Base-by-base conservation (phyloP, 352 stramenopile species). In the Peronospora belbahrii region DNA sequence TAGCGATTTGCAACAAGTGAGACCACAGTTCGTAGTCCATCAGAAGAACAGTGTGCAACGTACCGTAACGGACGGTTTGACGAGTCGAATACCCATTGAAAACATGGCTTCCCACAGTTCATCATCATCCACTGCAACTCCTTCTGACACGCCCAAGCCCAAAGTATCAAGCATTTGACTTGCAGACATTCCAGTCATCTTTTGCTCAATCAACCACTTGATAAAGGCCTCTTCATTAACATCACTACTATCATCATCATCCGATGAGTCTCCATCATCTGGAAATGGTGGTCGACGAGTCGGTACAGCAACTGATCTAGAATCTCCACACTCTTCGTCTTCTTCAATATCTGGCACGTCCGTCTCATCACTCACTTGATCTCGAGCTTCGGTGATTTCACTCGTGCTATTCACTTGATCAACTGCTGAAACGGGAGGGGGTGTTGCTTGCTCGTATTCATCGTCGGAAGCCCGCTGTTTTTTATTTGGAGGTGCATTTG, bases 51-150 rank as follows among this genome's bases (percentile, higher is more conserved):
- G 7, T 5, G 13, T 10, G 23, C 19, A 19, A 64, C 62, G 37
- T 63, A 82, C 74, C 35, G 73, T 64, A 19, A 80, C 69, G 14
- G 65, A 49, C 11, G 80, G 77, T 44, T 85, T 74, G 37, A 91
- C 83, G 10, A 91, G 63, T 15, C 77, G 76, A 40, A 91, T 81
- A 6, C 80, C 80, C 80, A 91, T 91, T 7, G 80, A 86, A 19
- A 91, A 62, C 63, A 91, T 88, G 13, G 75, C 77, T 65, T 88
- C 74, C 80, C 80, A 91, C 13, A 91, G 55, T 45, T 91, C 80
- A 23, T 88, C 77, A 20, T 91, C 80, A 39, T 88, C 80, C 41
- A 91, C 55, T 1, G 71, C 80, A 8, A 83, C 62, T 33, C 74
- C 77, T 9, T 91, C 80, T n/a, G 77, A 83, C 14, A 91, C 75